Base-by-base conservation (phyloP, 129 eudicot species). In the Glebionis coronaria region DNA sequence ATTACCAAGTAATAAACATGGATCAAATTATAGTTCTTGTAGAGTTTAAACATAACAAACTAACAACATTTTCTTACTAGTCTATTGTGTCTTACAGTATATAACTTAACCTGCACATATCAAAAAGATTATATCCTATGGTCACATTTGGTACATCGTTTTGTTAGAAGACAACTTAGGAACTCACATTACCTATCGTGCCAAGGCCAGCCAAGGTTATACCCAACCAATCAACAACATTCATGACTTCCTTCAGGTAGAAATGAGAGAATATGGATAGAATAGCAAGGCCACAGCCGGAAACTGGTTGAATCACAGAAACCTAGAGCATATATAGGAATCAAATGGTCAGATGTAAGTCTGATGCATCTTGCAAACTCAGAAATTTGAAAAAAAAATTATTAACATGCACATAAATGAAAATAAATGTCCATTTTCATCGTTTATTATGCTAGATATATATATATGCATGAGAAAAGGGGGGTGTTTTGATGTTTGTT, bases 261-360 rank as follows among this genome's bases (percentile, higher is more conserved):
- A 89, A 93, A 85, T 93, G 97, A 50, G 99, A 93, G 73, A 89
- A 89, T n/a, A 93, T 71, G 19, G 93, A 93, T 53, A 93, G 95
- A 55, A 93, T 85, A 9, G 95, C 97, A 65, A 93, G 97, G 59
- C 99, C 99, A 75, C 95, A 89, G 44, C 99, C 99, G 12, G 97
- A 93, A 82, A 93, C 95, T 50, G 99, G 99, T 81, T 93, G 99
- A 69, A 93, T 86, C 56, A 93, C 88, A 27, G 97, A 93, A 63
- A 93, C 97, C 99, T 92, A 77, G 6, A 76, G 46, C 49, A 49
- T 21, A 68, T 11, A 10, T 19, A 63, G 31, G 14, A 35, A 76
- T 61, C 35, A 71, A 4, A 67, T 50, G 52, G 45, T 47, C n/a
- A 19, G 13, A 72, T 52, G 56, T 29, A 56, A 42, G 44, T 69